Base-by-base conservation (phyloP, 495 filamentous ascomycete species). In the Diplogelasinospora grovesii region DNA sequence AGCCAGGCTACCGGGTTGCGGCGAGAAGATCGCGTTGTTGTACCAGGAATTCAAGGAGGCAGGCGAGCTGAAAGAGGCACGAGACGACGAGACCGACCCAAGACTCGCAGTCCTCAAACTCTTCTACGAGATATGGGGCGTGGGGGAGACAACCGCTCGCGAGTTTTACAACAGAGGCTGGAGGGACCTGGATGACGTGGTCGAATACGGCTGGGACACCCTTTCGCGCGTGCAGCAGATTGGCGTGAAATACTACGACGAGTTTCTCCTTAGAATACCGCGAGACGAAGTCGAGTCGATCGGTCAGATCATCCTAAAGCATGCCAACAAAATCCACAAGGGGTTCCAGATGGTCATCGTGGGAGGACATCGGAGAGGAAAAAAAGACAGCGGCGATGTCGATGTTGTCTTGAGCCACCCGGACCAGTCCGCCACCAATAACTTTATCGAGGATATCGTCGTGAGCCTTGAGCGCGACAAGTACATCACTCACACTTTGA, bases 231-330 rank as follows among this genome's bases (percentile, higher is more conserved):
- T 84, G 2, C 89, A 94, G 58, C 89, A 97, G 56, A 94, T 98
- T 32, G 92, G 92, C 1, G 60, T 97, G n/a, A 97, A 97, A 56
- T 96, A 81, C 57, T 95, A 89, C 56, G 85, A 93, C 31, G 92
- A 97, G 39, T 83, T 98, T 30, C 69, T 75, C 23, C 57, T 68
- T 15, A 74, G 73, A 22, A 84, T 98, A 13, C 73, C 88, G 1
- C 73, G 89, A 2, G 31, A 39, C 0, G 90, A 98, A 52, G 81
- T 87, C 3, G 82, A 87, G 50, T 41, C 53, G 1, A 95, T 96
- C 42, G 77, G 71, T 0, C 43, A 51, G 3, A 66, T 69, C 7
- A 69, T 97, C 25, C 67, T 74, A 3, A 46, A 59, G 2, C 79
- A 89, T 49, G 89, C 88, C 3, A 69, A 68, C 16, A 42, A 57